Base-by-base conservation (phyloP, 768 basidiomycete genomes). In the Mycena pura region DNA sequence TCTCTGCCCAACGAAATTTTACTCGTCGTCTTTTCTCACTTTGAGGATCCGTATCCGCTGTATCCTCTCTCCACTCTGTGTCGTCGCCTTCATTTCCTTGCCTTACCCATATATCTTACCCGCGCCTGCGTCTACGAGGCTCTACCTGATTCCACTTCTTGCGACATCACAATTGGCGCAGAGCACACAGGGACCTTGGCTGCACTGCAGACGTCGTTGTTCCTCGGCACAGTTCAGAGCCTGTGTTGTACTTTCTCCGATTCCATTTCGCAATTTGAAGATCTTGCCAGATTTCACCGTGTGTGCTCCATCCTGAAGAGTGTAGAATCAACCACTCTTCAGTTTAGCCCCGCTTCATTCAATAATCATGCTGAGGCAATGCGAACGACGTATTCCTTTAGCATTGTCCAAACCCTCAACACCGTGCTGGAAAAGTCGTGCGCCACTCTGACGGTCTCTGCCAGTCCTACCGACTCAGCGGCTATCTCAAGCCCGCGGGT, bases 1-100 rank as follows among this genome's bases (percentile, higher is more conserved):
- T 52, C 65, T 46, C 13, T 76, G 69, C 64, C 76, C 69, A 29
- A 76, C 73, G 47, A 71, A 68, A 19, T 66, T 6, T 43, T 66
- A 0, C 52, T 66, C 1, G 43, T 59, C 24, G 48, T 66, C 34
- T 66, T 62, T 49, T 25, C 29, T 31, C 53, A 66, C 25, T 40
- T 62, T 4, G 34, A 39, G 2, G 57, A 62, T 14, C 60, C 64
- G 0, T 60, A 46, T 21, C 64, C 60, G 2, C 52, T 66, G 3
- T 62, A 50, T 29, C 51, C 46, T 1, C 60, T 66, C 15, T 66
- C 64, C 3, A 62, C 60, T 6, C 36, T 62, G 11, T 66, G 60
- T 28, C 60, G 60, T 8, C 64, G 64, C 38, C 48, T 66, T 8
- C 64, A 66, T 51, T 59, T 62, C 28, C 51, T 66, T 17, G 57